A percentile compares a stretch with the other conserved stretches of the same genome.
phyloP scores from a whole-genome alignment of 257 asterid genomes.

The Leptodermis oblonga region DNA sequence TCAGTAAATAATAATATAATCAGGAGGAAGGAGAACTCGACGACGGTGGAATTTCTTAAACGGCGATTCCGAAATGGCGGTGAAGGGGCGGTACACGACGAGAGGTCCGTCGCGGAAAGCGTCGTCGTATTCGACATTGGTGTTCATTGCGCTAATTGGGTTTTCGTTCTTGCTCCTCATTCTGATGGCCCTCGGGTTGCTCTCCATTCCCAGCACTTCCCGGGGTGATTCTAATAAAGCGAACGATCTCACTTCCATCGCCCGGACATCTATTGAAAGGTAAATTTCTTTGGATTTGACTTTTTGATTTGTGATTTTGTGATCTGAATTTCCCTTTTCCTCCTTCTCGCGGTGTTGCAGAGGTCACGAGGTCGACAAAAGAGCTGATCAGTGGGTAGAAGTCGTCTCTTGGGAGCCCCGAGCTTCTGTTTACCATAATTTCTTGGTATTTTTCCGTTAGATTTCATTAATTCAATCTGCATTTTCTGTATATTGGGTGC shows the following conservation, averaged over 20 bases:
- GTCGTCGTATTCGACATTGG: conserved; percentile 40
- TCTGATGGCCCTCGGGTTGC: conserved; percentile 49
- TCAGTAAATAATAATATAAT: background rate
- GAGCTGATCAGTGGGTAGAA: conserved; percentile 88
- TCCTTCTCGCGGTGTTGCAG: conserved; percentile 28
- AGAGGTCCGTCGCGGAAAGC: conserved; percentile 42
- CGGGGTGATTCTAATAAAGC: conserved; percentile 47
- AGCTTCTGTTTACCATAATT: conserved; percentile 75
- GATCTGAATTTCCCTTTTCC: conserved; percentile 7
- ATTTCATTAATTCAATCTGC: background rate
- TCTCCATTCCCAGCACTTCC: conserved; percentile 55
- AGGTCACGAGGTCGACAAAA: conserved; percentile 48
- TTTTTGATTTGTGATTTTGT: background rate
- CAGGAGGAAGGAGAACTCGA: background rate
- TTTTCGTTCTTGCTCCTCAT: conserved; percentile 48
- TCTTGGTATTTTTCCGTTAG: conserved; percentile 52
- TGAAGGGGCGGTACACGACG: conserved; percentile 57
- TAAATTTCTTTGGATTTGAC: background rate
- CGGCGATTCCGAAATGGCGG: conserved; percentile 42
- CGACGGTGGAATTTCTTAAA: background rate
- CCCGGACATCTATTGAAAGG: conserved; percentile 39
- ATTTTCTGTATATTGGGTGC: background rate
- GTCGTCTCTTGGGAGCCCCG: conserved; percentile 95
- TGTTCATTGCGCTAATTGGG: conserved; percentile 42
- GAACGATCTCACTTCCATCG: conserved; percentile 67